phyloP scores from a whole-genome alignment of 306 rosid species.

The Cucurbita pepo region DNA sequence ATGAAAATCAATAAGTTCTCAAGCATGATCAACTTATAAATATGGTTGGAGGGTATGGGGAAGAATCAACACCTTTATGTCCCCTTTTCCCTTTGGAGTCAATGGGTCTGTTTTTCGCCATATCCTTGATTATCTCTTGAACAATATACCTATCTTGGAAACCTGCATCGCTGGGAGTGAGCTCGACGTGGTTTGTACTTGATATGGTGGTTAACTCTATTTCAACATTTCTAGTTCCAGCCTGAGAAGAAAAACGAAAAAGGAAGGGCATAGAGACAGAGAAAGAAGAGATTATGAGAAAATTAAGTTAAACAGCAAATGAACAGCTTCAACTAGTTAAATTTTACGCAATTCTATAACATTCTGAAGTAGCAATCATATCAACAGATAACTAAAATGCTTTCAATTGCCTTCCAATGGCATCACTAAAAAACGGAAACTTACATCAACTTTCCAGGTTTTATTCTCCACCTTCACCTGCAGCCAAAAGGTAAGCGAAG shows the following conservation, averaged over 20 bases:
- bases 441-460: slow-evolving; percentile 93
- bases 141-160: slow-evolving; percentile 85
- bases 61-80: slow-evolving; percentile 49
- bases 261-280: neutral
- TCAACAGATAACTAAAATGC: neutral
- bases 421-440: slow-evolving; percentile 12
- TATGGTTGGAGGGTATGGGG: neutral
- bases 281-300: neutral
- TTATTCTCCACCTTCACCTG: slow-evolving; percentile 91
- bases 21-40: neutral
- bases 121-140: slow-evolving; percentile 89
- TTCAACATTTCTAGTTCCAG: slow-evolving; percentile 85
- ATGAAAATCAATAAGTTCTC: neutral
- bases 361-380: neutral
- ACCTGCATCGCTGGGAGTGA: slow-evolving; percentile 92
- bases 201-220: slow-evolving; percentile 78
- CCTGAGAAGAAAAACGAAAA: slow-evolving; percentile 32
- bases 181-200: slow-evolving; percentile 73
- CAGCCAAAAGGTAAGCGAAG: slow-evolving; percentile 11
- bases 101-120: slow-evolving; percentile 78
- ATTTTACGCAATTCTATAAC: neutral
- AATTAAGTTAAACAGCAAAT: neutral
- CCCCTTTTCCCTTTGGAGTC: slow-evolving; percentile 81
- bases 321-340: neutral
- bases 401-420: neutral